phyloP scores from a whole-genome alignment of 306 rosid genomes.

The Acacia melanoxylon region DNA sequence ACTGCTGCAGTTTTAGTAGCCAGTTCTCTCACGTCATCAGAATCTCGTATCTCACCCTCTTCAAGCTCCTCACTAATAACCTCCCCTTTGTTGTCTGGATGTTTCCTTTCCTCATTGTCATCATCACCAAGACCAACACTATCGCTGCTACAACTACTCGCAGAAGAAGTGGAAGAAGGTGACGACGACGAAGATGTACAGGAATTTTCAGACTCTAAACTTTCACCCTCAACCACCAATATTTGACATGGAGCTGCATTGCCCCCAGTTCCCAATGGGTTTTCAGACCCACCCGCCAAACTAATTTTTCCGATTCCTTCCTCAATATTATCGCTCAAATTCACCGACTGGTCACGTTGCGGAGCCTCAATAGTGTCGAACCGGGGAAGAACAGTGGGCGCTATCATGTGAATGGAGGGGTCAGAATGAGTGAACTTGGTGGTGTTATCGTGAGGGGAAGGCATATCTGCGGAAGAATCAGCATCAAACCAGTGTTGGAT shows the following conservation, averaged over 20 bases:
- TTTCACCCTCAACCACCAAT: constrained; percentile 30
- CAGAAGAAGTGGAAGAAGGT: constrained; percentile 8
- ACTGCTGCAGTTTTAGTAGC: not conserved
- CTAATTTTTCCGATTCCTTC: constrained; percentile 54
- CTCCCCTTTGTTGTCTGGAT: not conserved
- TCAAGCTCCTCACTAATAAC: constrained; percentile 47
- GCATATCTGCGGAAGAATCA: constrained; percentile 35
- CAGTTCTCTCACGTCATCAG: constrained; percentile 34
- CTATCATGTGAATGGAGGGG: not conserved
- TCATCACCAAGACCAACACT: constrained; percentile 9
- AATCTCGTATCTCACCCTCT: constrained; percentile 76
- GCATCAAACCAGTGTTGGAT: constrained; percentile 43
- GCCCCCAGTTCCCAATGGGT: not conserved
- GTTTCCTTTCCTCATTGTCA: constrained; percentile 21
- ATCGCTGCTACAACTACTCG: constrained; percentile 26
- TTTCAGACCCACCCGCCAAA: constrained; percentile 36
- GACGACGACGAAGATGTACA: constrained; percentile 32
- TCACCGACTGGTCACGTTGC: constrained; percentile 25
- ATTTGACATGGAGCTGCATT: constrained; percentile 12
- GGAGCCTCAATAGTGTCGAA: not conserved
- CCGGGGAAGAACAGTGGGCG: not conserved
- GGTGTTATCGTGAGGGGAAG: not conserved
- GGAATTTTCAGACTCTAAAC: constrained; percentile 41
- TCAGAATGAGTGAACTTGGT: not conserved
- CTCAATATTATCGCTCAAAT: constrained; percentile 38